These are phyloP conservation scores for Huntiella abstrusa DNA, from an alignment of 2,329 filamentous ascomycete species.

Conservation along the genomic window DNA sequence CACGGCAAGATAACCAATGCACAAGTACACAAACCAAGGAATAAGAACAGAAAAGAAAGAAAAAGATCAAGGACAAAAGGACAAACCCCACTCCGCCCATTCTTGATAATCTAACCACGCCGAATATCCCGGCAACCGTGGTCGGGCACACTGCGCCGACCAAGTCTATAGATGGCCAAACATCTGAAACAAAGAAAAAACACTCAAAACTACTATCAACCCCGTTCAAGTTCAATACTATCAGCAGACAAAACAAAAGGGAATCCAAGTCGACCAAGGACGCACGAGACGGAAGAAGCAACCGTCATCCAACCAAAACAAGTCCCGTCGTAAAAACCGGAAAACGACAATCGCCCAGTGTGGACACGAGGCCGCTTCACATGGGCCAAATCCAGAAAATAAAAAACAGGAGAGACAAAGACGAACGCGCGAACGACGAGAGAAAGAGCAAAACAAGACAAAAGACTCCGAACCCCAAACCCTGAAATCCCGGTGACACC, in stretches of 20 bases:
- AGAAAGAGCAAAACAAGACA: constrained; percentile 12
- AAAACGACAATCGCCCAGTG: background rate
- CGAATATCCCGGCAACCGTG: no score
- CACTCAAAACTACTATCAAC: no score
- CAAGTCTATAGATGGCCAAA: no score
- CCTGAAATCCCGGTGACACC: no score
- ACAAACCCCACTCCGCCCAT: background rate
- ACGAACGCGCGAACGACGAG: constrained; percentile 10
- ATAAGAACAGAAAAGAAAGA: no score
- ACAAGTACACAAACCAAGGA: no score
- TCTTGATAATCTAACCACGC: background rate
- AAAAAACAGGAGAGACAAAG: constrained; percentile 11
- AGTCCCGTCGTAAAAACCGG: background rate
- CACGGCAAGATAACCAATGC: no score
- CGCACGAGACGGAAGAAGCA: constrained; percentile 4
- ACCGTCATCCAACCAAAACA: background rate
- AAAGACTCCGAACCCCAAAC: constrained; percentile 4
- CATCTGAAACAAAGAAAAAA: no score
- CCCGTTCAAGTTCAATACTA: no score
- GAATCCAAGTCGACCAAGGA: constrained; percentile 11
- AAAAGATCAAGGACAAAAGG: background rate
- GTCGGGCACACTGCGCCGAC: no score
- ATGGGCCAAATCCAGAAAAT: constrained; percentile 14
- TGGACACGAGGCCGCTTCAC: constrained; percentile 13
- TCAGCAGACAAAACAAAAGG: constrained; percentile 1